Evolutionary conservation across 202 grass and related monocot species (phyloP).

Genomic region (Bolboschoenoplectus hybrid): DNA sequence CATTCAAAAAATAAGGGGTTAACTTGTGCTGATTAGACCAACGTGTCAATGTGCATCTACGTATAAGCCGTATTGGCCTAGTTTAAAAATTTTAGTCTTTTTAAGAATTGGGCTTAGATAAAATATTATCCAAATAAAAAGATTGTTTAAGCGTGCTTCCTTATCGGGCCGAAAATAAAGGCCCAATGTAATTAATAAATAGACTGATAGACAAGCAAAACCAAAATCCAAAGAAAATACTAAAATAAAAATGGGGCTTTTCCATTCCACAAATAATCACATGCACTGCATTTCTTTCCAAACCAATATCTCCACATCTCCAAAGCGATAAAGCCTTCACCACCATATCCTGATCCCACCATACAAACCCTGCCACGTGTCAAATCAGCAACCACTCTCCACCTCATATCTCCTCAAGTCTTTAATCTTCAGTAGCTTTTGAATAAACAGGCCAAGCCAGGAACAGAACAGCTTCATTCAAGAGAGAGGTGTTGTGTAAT

Average conservation of each 20-base stretch:
- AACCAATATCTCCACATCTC: conserved; percentile 20
- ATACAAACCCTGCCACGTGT: conserved; percentile 41
- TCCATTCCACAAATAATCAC: conserved; percentile 26
- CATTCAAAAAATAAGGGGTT: too few relatives aligned
- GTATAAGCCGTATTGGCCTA: too few relatives aligned
- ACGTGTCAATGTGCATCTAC: too few relatives aligned
- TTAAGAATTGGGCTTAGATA: neutral
- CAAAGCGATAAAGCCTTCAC: conserved; percentile 44
- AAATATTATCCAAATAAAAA: neutral
- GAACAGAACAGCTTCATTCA: neutral
- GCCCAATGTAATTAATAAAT: neutral
- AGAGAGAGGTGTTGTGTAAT: neutral
- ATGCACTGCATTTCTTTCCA: conserved; percentile 14
- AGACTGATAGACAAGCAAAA: neutral
- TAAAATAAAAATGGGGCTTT: neutral
- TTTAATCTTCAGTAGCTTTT: conserved; percentile 37
- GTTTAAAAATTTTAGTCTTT: neutral
- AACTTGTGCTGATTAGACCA: too few relatives aligned
- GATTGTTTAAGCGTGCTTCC: neutral
- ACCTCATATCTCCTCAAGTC: conserved; percentile 44
- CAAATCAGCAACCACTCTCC: conserved; percentile 22
- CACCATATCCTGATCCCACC: conserved; percentile 40
- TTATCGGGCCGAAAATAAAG: neutral
- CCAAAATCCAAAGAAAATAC: neutral
- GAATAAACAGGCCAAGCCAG: conserved; percentile 36